phyloP scores from a whole-genome alignment of 192 early-diverging fungal species.

The Kappamyces sp. region DNA sequence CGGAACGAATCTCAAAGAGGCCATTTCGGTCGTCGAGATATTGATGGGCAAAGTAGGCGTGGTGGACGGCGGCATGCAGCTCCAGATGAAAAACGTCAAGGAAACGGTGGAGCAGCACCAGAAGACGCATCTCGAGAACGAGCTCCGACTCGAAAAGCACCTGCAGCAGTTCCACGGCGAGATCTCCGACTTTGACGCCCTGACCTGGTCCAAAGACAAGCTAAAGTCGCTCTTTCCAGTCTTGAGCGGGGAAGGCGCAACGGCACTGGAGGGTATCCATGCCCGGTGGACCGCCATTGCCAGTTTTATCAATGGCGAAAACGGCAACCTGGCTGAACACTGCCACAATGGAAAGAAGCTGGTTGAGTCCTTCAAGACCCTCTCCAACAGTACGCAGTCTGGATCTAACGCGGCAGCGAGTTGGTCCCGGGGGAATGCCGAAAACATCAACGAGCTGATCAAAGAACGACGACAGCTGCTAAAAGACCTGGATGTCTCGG shows the following conservation, averaged over 20 bases:
- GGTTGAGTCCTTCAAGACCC: too few relatives aligned
- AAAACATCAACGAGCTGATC: too few relatives aligned
- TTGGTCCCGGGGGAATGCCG: too few relatives aligned
- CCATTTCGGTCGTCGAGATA: too few relatives aligned
- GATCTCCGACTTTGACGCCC: conserved; percentile 1
- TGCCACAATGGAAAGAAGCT: too few relatives aligned
- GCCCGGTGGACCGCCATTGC: neutral
- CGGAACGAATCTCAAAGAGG: neutral
- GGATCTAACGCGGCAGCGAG: too few relatives aligned
- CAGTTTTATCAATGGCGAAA: too few relatives aligned
- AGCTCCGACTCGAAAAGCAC: conserved; percentile 7
- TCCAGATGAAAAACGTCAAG: neutral
- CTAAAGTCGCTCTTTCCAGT: conserved; percentile 3
- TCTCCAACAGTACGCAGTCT: too few relatives aligned
- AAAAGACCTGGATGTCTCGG: too few relatives aligned
- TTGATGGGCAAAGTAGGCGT: neutral
- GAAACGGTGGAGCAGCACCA: conserved; percentile 1
- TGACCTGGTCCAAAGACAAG: conserved; percentile 5
- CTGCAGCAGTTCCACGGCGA: conserved; percentile 1
- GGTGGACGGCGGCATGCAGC: neutral
- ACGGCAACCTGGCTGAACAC: too few relatives aligned
- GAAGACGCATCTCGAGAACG: neutral
- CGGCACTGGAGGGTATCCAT: conserved; percentile 1
- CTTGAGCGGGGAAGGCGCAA: neutral
- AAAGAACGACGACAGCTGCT: too few relatives aligned